Conservation (phyloP, 1,139 yeast species). For the Saccharomycopsis hybrid region DNA sequence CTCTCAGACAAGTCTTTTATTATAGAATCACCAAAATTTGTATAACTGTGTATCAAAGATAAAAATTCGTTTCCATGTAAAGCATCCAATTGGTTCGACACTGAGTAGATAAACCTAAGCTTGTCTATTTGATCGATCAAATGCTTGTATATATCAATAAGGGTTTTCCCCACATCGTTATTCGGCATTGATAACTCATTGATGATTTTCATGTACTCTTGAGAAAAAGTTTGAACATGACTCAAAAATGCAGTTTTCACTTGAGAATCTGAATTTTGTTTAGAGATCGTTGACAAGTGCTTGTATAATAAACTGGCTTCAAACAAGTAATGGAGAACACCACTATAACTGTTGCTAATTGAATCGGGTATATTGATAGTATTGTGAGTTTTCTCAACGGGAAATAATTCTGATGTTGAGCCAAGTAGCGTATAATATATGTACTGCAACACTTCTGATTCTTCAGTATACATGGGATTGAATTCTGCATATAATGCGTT, state of each 20-base stretch:
- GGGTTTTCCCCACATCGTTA: constrained; percentile 25
- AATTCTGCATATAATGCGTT: constrained; percentile 11
- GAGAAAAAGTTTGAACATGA: constrained; percentile 47
- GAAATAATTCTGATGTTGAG: constrained; percentile 57
- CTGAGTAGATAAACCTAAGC: constrained; percentile 49
- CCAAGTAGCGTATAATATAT: constrained; percentile 69
- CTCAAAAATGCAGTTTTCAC: constrained; percentile 59
- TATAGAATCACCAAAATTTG: constrained; percentile 57
- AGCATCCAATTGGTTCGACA: constrained; percentile 33
- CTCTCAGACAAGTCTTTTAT: constrained; percentile 39
- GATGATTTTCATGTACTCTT: constrained; percentile 47
- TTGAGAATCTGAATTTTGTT: constrained; percentile 41
- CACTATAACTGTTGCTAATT: constrained; percentile 53
- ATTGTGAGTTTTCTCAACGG: constrained; percentile 35
- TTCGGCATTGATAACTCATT: constrained; percentile 43
- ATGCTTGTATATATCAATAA: constrained; percentile 39
- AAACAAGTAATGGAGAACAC: constrained; percentile 48
- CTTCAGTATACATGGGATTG: constrained; percentile 29
- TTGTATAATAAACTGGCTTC: constrained; percentile 68
- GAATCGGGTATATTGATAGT: constrained; percentile 42
- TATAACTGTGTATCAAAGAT: constrained; percentile 43
- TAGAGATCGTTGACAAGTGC: constrained; percentile 25
- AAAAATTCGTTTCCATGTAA: constrained; percentile 52
- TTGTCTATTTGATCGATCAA: constrained; percentile 46
- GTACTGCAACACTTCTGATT: constrained; percentile 47